A percentile compares a stretch with the other conserved stretches of the same genome.
These are phyloP conservation scores for Chalciporus sp. DNA, from an alignment of 1,284 basidiomycete genomes.

Conservation along the genomic window DNA sequence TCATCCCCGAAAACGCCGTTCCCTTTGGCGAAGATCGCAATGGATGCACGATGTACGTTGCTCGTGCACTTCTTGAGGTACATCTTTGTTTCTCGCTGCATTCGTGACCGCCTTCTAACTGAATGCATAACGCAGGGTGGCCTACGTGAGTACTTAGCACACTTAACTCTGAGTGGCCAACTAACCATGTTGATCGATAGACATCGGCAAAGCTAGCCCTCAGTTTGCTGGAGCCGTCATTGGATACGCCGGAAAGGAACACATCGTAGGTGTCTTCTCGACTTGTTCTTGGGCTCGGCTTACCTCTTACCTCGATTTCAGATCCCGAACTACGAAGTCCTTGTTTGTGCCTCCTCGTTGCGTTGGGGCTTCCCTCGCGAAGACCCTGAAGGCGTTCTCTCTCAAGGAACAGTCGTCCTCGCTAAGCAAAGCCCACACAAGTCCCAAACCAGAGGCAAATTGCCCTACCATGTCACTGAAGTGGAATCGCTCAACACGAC, in stretches of 20 bases:
- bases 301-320: conserved; percentile 13
- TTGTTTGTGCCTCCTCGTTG: conserved; percentile 37
- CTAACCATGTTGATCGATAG: conserved; percentile 13
- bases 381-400: conserved; percentile 12
- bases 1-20: conserved; percentile 35
- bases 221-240: conserved; percentile 31
- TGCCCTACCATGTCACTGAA: conserved; percentile 4
- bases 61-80: conserved; percentile 34
- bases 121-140: conserved; percentile 12
- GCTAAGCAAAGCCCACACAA: conserved; percentile 26
- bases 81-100: not conserved
- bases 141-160: conserved; percentile 25
- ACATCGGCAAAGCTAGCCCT: conserved; percentile 32
- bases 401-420: conserved; percentile 35
- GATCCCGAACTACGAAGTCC: conserved; percentile 33
- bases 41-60: conserved; percentile 31
- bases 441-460: not conserved
- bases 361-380: conserved; percentile 32
- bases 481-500: conserved; percentile 28
- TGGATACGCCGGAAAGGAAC: conserved; percentile 33
- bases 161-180: not conserved
- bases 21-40: conserved; percentile 37
- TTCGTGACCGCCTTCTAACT: not conserved
- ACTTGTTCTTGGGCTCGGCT: not conserved
- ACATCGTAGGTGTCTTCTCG: conserved; percentile 18